A percentile compares a stretch with the other conserved stretches of the same genome.
These are phyloP conservation scores for Trichoderma cornu-damae DNA, from an alignment of 2,329 filamentous ascomycete species.

Conservation along the genomic window DNA sequence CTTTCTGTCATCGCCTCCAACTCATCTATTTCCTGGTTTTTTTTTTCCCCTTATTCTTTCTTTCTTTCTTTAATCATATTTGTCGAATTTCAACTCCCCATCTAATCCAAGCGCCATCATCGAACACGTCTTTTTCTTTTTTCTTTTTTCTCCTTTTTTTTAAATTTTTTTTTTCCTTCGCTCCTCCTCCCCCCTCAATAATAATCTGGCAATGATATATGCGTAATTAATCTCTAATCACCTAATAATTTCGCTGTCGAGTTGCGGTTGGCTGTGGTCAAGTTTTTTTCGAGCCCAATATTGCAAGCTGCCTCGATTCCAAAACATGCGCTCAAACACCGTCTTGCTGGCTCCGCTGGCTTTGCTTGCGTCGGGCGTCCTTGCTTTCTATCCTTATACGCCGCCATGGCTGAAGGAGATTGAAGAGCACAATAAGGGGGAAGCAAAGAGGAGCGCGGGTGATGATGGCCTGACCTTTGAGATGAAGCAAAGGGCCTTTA, in stretches of 20 bases:
- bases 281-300: neutral
- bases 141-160: neutral
- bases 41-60: neutral
- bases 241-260: conserved; percentile 7
- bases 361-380: conserved; percentile 41
- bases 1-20: neutral
- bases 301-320: conserved; percentile 21
- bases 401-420: conserved; percentile 35
- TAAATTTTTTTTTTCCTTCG: no score
- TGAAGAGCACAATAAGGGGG: conserved; percentile 23
- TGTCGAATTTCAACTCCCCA: no score
- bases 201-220: conserved; percentile 18
- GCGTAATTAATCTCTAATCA: conserved; percentile 21
- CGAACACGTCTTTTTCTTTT: neutral
- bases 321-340: conserved; percentile 38
- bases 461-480: conserved; percentile 35
- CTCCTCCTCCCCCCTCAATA: neutral
- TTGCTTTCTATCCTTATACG: conserved; percentile 46
- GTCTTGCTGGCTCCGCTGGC: conserved; percentile 42
- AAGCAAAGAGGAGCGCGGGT: conserved; percentile 25
- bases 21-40: neutral
- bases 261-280: neutral
- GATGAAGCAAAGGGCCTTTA: conserved; percentile 35
- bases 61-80: neutral
- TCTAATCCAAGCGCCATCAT: neutral